Conservation (phyloP, 2,329 filamentous ascomycete species). For the Amylocarpus encephaloides region DNA sequence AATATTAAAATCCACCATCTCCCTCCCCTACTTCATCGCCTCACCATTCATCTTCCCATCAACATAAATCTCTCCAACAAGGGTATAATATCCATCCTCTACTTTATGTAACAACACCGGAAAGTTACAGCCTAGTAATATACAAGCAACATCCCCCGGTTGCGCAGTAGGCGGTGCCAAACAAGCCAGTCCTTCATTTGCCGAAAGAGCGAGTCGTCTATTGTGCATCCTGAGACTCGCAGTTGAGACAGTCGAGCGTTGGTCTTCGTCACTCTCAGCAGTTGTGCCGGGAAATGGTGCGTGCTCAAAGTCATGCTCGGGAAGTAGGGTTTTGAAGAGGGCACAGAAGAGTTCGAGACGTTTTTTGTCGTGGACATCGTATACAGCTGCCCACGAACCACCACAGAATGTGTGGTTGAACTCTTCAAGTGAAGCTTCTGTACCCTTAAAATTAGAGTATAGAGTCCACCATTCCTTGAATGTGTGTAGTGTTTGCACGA, state of each 20-base stretch:
- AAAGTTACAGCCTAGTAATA: constrained; percentile 10
- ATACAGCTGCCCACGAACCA: constrained; percentile 8
- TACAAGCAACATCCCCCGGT: constrained; percentile 4
- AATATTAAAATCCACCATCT: no score
- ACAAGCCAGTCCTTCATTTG: not conserved
- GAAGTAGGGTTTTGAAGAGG: constrained; percentile 2
- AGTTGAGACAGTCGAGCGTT: constrained; percentile 4
- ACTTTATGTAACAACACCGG: constrained; percentile 8
- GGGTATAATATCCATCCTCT: constrained; percentile 13
- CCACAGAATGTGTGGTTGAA: constrained; percentile 10
- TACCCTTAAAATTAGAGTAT: not conserved
- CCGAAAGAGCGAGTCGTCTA: constrained; percentile 9
- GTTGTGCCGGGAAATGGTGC: not conserved
- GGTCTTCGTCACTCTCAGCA: not conserved
- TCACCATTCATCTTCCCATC: constrained; percentile 27
- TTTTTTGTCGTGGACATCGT: constrained; percentile 2
- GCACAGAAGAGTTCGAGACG: constrained; percentile 5
- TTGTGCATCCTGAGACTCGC: constrained; percentile 12
- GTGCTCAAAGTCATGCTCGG: not conserved
- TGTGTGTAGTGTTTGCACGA: not conserved
- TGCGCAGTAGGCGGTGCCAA: constrained; percentile 5
- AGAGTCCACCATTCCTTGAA: constrained; percentile 12
- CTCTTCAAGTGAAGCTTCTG: not conserved
- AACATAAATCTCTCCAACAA: constrained; percentile 27
- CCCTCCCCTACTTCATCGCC: no score